Conservation (phyloP, 2,329 filamentous ascomycete species). For the Tolypocladium sp. region DNA sequence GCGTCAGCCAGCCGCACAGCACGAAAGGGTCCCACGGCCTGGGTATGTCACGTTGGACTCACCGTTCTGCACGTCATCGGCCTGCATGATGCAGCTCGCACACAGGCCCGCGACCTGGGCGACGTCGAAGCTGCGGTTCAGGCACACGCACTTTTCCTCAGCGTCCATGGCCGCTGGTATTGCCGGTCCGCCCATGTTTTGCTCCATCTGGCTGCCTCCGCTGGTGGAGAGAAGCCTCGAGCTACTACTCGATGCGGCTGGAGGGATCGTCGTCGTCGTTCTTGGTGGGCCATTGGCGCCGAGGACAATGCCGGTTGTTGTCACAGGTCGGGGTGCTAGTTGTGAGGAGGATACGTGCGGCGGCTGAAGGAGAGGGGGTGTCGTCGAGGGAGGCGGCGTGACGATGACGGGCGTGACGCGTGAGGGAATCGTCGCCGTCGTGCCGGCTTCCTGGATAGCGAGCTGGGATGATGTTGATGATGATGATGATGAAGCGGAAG, state of each 20-base stretch:
- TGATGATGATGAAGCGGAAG: too few relatives aligned
- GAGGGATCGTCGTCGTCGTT: background rate
- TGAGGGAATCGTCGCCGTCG: background rate
- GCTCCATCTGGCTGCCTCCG: conserved; percentile 1
- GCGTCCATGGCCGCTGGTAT: conserved; percentile 6
- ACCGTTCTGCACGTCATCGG: conserved; percentile 22
- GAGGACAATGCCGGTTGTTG: background rate
- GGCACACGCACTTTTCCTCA: conserved; percentile 27
- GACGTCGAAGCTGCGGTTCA: conserved; percentile 30
- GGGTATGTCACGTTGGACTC: conserved; percentile 6
- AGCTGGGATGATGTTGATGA: background rate
- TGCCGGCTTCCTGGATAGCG: background rate
- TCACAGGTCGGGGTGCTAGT: background rate
- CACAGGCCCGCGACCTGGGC: conserved; percentile 26
- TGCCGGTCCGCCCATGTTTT: background rate
- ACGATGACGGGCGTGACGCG: background rate
- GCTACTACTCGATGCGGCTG: background rate
- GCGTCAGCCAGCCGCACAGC: background rate
- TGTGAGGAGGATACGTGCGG: background rate
- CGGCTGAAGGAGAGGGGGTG: background rate
- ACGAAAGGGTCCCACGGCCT: background rate
- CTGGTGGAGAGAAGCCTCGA: background rate
- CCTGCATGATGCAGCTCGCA: conserved; percentile 25
- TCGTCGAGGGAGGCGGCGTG: background rate
- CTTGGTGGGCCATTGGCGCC: background rate